phyloP scores from a whole-genome alignment of 441 rosid species.

The Geranium incanum region DNA sequence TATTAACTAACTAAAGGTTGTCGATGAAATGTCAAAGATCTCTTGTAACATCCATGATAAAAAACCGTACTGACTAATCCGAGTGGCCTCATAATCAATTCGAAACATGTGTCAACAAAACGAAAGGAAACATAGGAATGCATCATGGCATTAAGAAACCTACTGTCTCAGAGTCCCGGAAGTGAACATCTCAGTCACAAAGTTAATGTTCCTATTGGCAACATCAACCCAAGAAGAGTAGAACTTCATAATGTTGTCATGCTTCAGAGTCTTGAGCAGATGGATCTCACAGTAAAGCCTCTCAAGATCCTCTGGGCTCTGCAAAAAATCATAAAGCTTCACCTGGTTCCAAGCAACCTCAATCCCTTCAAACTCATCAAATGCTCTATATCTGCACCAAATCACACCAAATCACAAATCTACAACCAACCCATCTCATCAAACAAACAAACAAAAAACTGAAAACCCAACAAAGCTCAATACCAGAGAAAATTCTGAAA shows the following conservation, averaged over 20 bases:
- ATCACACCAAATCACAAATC: slow-evolving; percentile 4
- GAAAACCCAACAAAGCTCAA: no score
- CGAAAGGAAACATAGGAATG: no score
- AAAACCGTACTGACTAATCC: no score
- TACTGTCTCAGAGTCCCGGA: slow-evolving; percentile 93
- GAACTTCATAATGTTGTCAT: slow-evolving; percentile 86
- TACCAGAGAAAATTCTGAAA: no score
- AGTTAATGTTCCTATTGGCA: slow-evolving; percentile 74
- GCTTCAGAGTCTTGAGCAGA: slow-evolving; percentile 84
- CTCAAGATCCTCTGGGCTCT: slow-evolving; percentile 85
- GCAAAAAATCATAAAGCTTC: slow-evolving; percentile 79
- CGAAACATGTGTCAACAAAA: no score
- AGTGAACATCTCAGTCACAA: slow-evolving; percentile 93
- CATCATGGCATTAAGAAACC: no score
- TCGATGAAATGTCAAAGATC: no score
- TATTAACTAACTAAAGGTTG: no score
- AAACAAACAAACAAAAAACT: no score
- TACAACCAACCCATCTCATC: no score
- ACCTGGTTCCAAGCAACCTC: slow-evolving; percentile 99
- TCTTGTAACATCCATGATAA: no score
- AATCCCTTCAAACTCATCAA: slow-evolving; percentile 90
- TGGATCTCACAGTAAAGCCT: slow-evolving; percentile 90
- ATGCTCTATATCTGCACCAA: slow-evolving; percentile 71
- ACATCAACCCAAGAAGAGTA: slow-evolving; percentile 89
- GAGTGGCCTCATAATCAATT: no score